phyloP scores from a whole-genome alignment of 2,329 filamentous ascomycete species.

The Beauveria scarabaeidicola region DNA sequence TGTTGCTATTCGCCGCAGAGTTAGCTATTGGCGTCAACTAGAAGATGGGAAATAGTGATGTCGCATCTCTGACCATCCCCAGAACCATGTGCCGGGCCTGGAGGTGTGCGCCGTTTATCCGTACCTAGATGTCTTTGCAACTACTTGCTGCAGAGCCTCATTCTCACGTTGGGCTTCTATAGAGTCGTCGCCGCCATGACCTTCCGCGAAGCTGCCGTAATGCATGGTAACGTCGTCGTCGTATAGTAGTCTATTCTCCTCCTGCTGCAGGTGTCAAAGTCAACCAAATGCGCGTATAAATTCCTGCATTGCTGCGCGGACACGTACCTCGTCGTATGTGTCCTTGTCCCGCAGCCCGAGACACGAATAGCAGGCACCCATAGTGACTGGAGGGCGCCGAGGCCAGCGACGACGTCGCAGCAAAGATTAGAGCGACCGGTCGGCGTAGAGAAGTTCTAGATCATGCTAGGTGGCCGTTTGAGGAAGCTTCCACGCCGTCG shows the following conservation, averaged over 20 bases:
- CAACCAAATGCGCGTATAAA: neutral
- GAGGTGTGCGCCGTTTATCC: slow-evolving; percentile 13
- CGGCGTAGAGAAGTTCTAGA: neutral
- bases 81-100: too few species aligned
- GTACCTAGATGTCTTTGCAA: slow-evolving; percentile 57
- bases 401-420: neutral
- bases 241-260: slow-evolving; percentile 50
- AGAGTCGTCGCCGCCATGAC: slow-evolving; percentile 47
- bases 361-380: slow-evolving; percentile 56
- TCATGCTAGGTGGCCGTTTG: neutral
- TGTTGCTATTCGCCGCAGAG: slow-evolving; percentile 39
- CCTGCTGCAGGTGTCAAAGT: slow-evolving; percentile 31
- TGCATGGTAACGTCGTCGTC: slow-evolving; percentile 51
- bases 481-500: neutral
- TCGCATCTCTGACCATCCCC: neutral
- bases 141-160: slow-evolving; percentile 55
- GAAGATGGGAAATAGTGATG: neutral
- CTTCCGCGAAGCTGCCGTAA: slow-evolving; percentile 56
- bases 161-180: slow-evolving; percentile 55
- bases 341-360: slow-evolving; percentile 44
- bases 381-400: slow-evolving; percentile 20
- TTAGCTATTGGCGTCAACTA: slow-evolving; percentile 2
- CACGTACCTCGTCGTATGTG: slow-evolving; percentile 45
- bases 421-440: neutral
- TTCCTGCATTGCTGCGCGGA: neutral